phyloP scores from a whole-genome alignment of 208 protist species.

The Leishmania braziliensis region DNA sequence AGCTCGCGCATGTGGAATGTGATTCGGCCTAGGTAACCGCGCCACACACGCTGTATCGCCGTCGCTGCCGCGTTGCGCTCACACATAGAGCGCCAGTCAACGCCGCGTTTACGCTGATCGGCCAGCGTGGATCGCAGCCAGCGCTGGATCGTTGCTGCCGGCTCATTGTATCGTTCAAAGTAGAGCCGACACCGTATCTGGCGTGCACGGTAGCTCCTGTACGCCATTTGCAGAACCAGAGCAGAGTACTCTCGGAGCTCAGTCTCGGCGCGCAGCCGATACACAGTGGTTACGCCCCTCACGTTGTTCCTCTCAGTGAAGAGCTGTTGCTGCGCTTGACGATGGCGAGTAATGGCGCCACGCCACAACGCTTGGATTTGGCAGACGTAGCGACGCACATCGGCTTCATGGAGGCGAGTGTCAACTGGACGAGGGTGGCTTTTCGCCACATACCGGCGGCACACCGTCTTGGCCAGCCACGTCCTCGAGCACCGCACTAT shows the following conservation, averaged over 20 bases:
- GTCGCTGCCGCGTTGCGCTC: constrained; percentile 40
- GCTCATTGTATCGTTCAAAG: constrained; percentile 21
- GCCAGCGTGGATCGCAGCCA: constrained; percentile 50
- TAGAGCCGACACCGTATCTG: constrained; percentile 3
- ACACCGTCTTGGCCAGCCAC: constrained; percentile 57
- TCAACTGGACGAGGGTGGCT: neutral
- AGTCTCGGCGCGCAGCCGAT: constrained; percentile 13
- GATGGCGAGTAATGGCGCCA: constrained; percentile 7
- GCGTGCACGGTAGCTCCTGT: constrained; percentile 41
- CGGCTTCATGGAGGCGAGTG: constrained; percentile 24
- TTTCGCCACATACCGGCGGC: constrained; percentile 46
- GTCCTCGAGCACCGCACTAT: constrained; percentile 41
- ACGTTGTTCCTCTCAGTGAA: neutral
- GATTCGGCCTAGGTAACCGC: constrained; percentile 51
- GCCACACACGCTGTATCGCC: constrained; percentile 68
- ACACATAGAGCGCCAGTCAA: constrained; percentile 43
- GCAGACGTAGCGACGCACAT: constrained; percentile 23
- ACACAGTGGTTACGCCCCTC: neutral
- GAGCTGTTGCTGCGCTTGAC: neutral
- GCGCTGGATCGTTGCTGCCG: constrained; percentile 43
- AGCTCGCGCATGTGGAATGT: constrained; percentile 48
- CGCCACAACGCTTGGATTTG: constrained; percentile 49
- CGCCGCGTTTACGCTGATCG: constrained; percentile 41
- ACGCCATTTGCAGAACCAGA: constrained; percentile 59
- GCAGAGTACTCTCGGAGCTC: constrained; percentile 64